phyloP scores from a whole-genome alignment of 2,329 filamentous ascomycete species.

The Phialocephala subalpina region DNA sequence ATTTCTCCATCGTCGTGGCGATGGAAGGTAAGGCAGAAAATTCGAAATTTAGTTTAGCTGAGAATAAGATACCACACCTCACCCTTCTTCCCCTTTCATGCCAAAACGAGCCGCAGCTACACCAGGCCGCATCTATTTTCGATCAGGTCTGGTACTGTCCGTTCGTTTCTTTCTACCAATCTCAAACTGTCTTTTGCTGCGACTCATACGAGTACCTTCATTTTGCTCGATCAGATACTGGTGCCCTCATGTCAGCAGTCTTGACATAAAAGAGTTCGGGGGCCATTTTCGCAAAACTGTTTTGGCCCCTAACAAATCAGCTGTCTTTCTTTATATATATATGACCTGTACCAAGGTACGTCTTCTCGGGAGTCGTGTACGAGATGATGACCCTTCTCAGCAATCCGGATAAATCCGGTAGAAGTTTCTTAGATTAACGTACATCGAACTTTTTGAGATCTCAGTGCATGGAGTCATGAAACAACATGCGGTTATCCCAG shows the following conservation, averaged over 20 bases:
- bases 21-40: constrained; percentile 4
- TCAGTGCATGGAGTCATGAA: constrained; percentile 3
- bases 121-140: neutral
- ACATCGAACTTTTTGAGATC: neutral
- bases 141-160: too few species aligned
- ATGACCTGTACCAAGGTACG: neutral
- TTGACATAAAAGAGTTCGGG: constrained; percentile 4
- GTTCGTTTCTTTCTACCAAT: neutral
- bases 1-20: neutral
- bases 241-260: constrained; percentile 6
- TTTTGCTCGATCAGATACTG: neutral
- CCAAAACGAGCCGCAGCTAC: neutral
- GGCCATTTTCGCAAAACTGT: neutral
- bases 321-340: neutral
- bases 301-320: neutral
- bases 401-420: neutral
- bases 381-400: neutral
- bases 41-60: constrained; percentile 2
- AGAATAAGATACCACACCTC: constrained; percentile 7
- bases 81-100: neutral
- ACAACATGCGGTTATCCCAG: neutral
- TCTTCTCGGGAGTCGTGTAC: neutral
- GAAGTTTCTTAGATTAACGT: neutral
- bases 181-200: neutral
- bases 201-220: neutral